Percentiles rank a stretch among this genome's conserved stretches.
Evolutionary conservation across 371 early-diverging fungal species (phyloP).

Genomic region (Actinomortierella ambigua): DNA sequence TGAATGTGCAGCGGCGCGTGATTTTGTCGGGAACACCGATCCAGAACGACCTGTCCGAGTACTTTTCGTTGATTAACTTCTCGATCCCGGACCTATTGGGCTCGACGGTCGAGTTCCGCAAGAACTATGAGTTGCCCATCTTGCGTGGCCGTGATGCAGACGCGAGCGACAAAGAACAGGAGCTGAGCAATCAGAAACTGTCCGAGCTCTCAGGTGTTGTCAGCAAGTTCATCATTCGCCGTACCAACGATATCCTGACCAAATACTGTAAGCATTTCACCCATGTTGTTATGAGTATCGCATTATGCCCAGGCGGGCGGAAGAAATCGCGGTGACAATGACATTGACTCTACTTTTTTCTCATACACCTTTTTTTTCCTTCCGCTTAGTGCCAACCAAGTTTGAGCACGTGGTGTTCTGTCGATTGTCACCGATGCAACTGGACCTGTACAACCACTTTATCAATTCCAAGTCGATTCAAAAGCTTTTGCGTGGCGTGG

Average conservation of each 20-base stretch:
- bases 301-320: no score
- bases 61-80: conserved; percentile 93
- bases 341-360: background rate
- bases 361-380: background rate
- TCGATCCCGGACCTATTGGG: conserved; percentile 97
- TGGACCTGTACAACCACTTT: conserved; percentile 82
- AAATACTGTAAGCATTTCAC: conserved; percentile 80
- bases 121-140: conserved; percentile 91
- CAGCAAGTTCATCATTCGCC: conserved; percentile 92
- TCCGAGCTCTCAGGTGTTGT: conserved; percentile 84
- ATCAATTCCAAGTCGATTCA: conserved; percentile 81
- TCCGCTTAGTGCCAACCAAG: conserved; percentile 81
- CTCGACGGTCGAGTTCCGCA: conserved; percentile 87
- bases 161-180: conserved; percentile 84
- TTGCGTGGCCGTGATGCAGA: conserved; percentile 92
- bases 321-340: no score
- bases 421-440: conserved; percentile 77
- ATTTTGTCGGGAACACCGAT: conserved; percentile 98
- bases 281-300: no score
- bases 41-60: conserved; percentile 97
- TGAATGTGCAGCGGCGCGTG: conserved; percentile 87
- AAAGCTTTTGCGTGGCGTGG: conserved; percentile 62
- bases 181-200: conserved; percentile 85
- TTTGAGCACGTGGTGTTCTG: conserved; percentile 98
- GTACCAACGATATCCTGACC: conserved; percentile 93